A percentile compares a stretch with the other conserved stretches of the same genome.
Evolutionary conservation across 2,329 filamentous ascomycete species (phyloP).

Genomic region (Tolypocladium capitatum): DNA sequence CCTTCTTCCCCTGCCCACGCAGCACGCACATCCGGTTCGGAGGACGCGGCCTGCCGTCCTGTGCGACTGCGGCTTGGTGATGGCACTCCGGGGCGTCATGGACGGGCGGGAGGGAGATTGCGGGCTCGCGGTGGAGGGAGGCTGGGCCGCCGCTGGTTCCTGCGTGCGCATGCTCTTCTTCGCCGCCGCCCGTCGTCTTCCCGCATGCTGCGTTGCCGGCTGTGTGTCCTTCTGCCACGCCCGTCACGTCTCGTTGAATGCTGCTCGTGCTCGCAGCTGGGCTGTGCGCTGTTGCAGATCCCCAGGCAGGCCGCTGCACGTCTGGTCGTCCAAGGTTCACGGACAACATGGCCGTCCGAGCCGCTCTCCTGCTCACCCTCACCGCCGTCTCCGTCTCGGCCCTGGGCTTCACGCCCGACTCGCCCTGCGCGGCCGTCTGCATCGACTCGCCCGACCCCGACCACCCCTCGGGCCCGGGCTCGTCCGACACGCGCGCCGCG

Average conservation of each 20-base stretch:
- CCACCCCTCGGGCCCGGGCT: slow-evolving; percentile 29
- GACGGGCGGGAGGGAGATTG: neutral
- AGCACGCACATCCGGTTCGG: neutral
- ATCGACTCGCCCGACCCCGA: too few species aligned
- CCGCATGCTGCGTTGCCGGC: neutral
- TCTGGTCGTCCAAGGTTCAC: too few species aligned
- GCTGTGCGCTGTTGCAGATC: too few species aligned
- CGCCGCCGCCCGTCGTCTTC: neutral
- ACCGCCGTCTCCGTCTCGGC: slow-evolving; percentile 13
- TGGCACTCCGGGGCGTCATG: neutral
- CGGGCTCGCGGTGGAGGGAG: too few species aligned
- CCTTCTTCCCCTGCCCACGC: neutral
- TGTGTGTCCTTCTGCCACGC: neutral
- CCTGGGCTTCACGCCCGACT: slow-evolving; percentile 39
- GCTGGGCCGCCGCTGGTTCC: neutral
- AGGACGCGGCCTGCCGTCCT: neutral
- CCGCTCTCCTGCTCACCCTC: neutral
- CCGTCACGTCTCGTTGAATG: neutral
- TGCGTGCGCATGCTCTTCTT: neutral
- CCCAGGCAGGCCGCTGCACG: neutral
- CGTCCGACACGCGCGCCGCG: slow-evolving; percentile 27
- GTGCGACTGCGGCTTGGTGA: neutral
- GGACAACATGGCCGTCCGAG: neutral
- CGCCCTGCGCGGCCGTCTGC: slow-evolving; percentile 39
- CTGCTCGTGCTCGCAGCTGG: neutral